Percentiles rank a stretch among this genome's conserved stretches.
Evolutionary conservation across 1,139 yeast species (phyloP).

Genomic region (Geotrichum phurueaensis): DNA sequence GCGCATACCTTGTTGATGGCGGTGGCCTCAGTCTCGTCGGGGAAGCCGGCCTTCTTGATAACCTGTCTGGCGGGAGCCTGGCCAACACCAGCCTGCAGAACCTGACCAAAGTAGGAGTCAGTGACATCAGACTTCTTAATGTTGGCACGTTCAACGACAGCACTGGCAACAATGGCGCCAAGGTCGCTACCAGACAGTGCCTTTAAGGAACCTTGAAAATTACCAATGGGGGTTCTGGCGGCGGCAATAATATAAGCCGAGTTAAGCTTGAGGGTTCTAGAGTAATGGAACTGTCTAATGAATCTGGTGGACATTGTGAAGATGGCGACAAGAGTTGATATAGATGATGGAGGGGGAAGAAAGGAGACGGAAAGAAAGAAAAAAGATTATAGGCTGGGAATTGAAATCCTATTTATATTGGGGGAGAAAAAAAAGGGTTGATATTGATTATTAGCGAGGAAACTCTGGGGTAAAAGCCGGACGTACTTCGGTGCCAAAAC

Average conservation of each 20-base stretch:
- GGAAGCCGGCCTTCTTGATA: constrained; percentile 52
- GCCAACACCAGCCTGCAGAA: constrained; percentile 53
- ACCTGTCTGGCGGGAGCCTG: constrained; percentile 65
- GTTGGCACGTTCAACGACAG: constrained; percentile 50
- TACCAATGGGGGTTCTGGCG: constrained; percentile 56
- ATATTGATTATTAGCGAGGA: neutral
- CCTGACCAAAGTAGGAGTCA: constrained; percentile 54
- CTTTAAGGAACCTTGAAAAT: constrained; percentile 51
- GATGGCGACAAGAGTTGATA: neutral
- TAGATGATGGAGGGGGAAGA: neutral
- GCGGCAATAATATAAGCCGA: constrained; percentile 49
- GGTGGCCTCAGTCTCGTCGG: constrained; percentile 49
- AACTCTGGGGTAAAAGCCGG: constrained; percentile 13
- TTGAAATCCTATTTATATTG: neutral
- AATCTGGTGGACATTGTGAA: constrained; percentile 15
- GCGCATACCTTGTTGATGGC: constrained; percentile 60
- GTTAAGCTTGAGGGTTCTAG: constrained; percentile 13
- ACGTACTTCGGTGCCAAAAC: constrained; percentile 3
- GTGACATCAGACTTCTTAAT: constrained; percentile 47
- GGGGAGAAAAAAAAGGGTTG: neutral
- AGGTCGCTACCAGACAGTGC: constrained; percentile 48
- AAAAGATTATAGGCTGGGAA: neutral
- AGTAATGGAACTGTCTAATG: constrained; percentile 14
- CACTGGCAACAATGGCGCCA: constrained; percentile 52
- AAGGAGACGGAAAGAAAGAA: neutral